Evolutionary conservation across 73 alveolate species (phyloP), one percentile per base, ranked within the genome.

Genomic region (Uronychia binucleata): DNA sequence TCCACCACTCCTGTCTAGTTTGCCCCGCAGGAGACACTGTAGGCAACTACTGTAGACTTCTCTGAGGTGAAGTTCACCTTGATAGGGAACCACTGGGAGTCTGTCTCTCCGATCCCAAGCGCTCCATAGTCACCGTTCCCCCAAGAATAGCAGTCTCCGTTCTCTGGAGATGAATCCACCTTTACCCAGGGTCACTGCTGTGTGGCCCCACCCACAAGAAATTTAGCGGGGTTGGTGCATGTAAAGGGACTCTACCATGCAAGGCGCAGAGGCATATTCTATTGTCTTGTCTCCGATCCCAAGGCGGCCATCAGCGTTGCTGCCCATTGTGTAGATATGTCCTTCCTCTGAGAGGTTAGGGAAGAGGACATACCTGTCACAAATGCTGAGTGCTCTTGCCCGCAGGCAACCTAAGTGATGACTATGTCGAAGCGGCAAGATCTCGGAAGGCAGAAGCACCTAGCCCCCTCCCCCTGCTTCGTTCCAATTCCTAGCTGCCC

Each of bases 71-170:
- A 46, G 67, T 46, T 46, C n/a, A 46, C 67, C 67, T 46, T 46
- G 67, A 75, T 30, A 30, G 81, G 81, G 5, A 75, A 30, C 28
- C 31, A 30, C 29, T 75, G n/a, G 8, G 35, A 11, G 1, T 75
- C 81, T 27, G 58, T 25, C 58, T 26, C 31, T 30, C 81, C 81
- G n/a, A 26, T 75, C 27, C 81, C 81, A 13, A 91, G 82, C 46
- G 94, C 90, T 33, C 96, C 96, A 78, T 80, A 91, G 28, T 76
- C 86, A 0, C 93, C 94, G 13, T 75, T n/a, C n/a, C 97, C 97
- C 96, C 97, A 93, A 1, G 95, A 30, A 78, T 35, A 93, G 5
- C 86, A 87, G 26, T 93, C 91, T 0, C 97, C 97, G 1, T 46
- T 74, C 30, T 60, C 80, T 8, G 78, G 5, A 67, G 32, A 11